A percentile compares a stretch with the other conserved stretches of the same genome.
phyloP scores from a whole-genome alignment of 2,329 filamentous ascomycete species.

The Mycosphaerella sp. region DNA sequence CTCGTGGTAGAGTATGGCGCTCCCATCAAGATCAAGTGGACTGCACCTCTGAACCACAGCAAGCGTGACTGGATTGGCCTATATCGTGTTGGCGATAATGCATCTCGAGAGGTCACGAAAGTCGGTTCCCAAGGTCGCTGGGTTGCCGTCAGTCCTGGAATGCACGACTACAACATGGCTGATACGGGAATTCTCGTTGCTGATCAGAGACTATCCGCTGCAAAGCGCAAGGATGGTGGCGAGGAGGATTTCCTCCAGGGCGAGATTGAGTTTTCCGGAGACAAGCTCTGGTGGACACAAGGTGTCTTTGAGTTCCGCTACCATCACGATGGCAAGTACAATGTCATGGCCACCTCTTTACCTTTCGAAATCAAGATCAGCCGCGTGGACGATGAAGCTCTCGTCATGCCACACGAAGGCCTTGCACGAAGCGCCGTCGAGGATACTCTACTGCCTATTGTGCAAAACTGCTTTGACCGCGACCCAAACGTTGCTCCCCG shows the following conservation, averaged over 20 bases:
- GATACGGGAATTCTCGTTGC: conserved; percentile 70
- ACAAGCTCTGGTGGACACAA: conserved; percentile 96
- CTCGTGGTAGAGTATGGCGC: conserved; percentile 82
- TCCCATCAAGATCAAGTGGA: conserved; percentile 86
- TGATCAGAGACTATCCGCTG: conserved; percentile 53
- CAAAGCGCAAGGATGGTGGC: conserved; percentile 42
- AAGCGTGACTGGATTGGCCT: conserved; percentile 93
- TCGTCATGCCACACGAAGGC: conserved; percentile 49
- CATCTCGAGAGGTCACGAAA: conserved; percentile 74
- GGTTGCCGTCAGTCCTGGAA: conserved; percentile 70
- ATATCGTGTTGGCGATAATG: conserved; percentile 93
- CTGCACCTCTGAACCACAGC: conserved; percentile 77
- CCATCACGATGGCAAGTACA: conserved; percentile 87
- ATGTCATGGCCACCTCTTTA: conserved; percentile 86
- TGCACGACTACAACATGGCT: conserved; percentile 67
- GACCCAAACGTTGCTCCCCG: conserved; percentile 85
- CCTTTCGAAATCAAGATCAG: conserved; percentile 86
- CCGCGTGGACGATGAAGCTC: conserved; percentile 63
- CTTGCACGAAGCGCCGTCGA: conserved; percentile 67
- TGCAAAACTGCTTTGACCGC: conserved; percentile 87
- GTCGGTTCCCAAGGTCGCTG: conserved; percentile 83
- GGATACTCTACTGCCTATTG: conserved; percentile 68
- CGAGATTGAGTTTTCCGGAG: conserved; percentile 80
- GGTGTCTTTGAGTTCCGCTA: conserved; percentile 96
- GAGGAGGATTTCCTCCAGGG: conserved; percentile 62